Evolutionary conservation across 345 rosid species (phyloP), one percentile per base, ranked within the genome.

Genomic region (Aquilaria malaccensis): DNA sequence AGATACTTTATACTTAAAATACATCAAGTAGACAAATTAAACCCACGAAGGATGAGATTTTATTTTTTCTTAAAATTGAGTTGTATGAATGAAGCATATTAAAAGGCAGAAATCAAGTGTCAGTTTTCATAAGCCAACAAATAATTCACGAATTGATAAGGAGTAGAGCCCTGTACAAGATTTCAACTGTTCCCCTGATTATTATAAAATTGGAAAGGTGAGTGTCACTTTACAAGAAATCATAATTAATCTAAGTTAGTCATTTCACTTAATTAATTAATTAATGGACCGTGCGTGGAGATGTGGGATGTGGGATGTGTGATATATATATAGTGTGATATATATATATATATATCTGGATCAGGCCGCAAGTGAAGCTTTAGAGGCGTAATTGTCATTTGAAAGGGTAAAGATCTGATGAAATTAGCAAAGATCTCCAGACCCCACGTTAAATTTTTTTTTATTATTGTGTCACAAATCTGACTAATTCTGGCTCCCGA

Each of bases 371-470:
- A 22, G 22, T 22, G 45, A 70, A 64, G 32, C 62, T 51, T 56
- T 66, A 41, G 11, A 45, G 58, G 65, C 63, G 77, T 68, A 67
- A 70, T 60, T 65, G 49, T 67, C 67, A 62, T 72, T 37, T 67
- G 81, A 81, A 79, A 76, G 11, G 68, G 73, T 68, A 70, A 74
- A 74, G 78, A 82, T 77, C 70, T 58, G 83, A 82, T 77, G 83
- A 77, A 79, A 77, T 70, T 71, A 81, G 79, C 77, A 71, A 56
- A 67, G 76, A 78, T 71, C 50, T 76, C 11, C 7, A 59, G 74
- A 58, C 74, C 81, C 81, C 76, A 72, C 86, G 43, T 37, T 37
- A 4, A 4, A 9, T 1, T 37, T 37, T 37, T 22, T 22, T 22
- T 22, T 22, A 22, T 22, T 22, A 22, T 22, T 22, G 22, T 37